Conservation (phyloP, 805 yeast genomes). For the Hagleromyces aurorensis region DNA sequence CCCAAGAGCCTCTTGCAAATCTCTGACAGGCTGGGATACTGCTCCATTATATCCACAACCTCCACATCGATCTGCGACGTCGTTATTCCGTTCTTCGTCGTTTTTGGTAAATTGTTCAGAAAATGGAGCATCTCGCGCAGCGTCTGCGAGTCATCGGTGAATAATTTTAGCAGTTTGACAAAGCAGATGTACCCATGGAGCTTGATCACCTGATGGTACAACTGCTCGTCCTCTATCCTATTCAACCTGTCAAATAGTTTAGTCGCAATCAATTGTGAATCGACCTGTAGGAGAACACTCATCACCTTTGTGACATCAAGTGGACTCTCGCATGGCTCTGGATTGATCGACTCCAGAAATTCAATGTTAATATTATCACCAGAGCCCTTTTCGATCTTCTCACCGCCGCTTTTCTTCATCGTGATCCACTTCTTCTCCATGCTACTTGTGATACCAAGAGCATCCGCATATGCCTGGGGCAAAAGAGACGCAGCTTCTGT, state of each 20-base stretch:
- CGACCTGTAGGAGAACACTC: conserved; percentile 71
- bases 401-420: conserved; percentile 42
- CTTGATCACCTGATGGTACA: conserved; percentile 55
- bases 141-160: conserved; percentile 35
- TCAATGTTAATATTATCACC: conserved; percentile 55
- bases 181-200: conserved; percentile 85
- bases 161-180: conserved; percentile 44
- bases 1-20: conserved; percentile 38
- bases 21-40: conserved; percentile 23
- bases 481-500: conserved; percentile 80
- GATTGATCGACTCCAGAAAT: conserved; percentile 52
- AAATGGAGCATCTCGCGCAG: conserved; percentile 46
- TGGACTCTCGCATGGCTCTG: conserved; percentile 39
- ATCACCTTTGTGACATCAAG: conserved; percentile 69
- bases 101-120: conserved; percentile 55
- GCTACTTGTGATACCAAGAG: conserved; percentile 63
- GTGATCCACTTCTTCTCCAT: conserved; percentile 69
- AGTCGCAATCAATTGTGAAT: conserved; percentile 54
- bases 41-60: conserved; percentile 31
- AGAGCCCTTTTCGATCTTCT: conserved; percentile 36
- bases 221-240: conserved; percentile 38
- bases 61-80: conserved; percentile 65
- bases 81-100: conserved; percentile 71
- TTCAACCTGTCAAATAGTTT: conserved; percentile 61
- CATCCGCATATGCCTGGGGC: conserved; percentile 79